These are phyloP conservation scores for Aspergillus amoenus DNA, from an alignment of 2,329 filamentous ascomycete species.

Conservation along the genomic window DNA sequence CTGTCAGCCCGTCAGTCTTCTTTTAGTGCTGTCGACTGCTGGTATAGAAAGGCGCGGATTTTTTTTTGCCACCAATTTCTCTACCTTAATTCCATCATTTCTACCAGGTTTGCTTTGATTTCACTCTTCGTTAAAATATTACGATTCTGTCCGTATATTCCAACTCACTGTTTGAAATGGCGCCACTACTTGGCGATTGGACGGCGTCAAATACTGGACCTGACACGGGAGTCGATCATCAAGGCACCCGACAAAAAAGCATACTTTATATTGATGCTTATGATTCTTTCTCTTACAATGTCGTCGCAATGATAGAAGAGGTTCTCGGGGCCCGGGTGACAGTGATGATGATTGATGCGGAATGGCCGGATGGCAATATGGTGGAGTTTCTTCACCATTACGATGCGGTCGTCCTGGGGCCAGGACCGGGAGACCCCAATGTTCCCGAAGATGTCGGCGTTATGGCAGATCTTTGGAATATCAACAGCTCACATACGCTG, in stretches of 20 bases:
- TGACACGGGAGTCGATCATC: background rate
- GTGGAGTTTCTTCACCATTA: conserved; percentile 58
- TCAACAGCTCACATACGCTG: conserved; percentile 59
- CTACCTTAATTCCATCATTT: background rate
- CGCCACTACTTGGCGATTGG: conserved; percentile 32
- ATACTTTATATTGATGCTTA: conserved; percentile 94
- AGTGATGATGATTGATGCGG: conserved; percentile 68
- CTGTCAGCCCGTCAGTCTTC: background rate
- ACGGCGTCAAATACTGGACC: conserved; percentile 9
- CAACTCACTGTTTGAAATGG: conserved; percentile 18
- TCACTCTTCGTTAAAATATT: background rate
- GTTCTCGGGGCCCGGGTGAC: conserved; percentile 67
- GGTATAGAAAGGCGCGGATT: background rate
- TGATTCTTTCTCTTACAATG: conserved; percentile 96
- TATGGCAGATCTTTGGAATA: conserved; percentile 72
- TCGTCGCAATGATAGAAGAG: conserved; percentile 75
- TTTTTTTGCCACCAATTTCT: background rate
- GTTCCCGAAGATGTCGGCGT: conserved; percentile 75
- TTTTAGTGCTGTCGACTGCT: conserved; percentile 5
- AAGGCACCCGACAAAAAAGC: conserved; percentile 19
- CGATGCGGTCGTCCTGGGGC: conserved; percentile 84
- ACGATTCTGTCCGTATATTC: background rate
- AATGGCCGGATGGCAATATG: conserved; percentile 44
- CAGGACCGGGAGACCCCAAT: conserved; percentile 80
- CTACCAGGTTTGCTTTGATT: background rate